Percentiles rank a stretch among this genome's conserved stretches.
Conservation (phyloP, 2,329 filamentous ascomycete species). For the Penicillium sp. region DNA sequence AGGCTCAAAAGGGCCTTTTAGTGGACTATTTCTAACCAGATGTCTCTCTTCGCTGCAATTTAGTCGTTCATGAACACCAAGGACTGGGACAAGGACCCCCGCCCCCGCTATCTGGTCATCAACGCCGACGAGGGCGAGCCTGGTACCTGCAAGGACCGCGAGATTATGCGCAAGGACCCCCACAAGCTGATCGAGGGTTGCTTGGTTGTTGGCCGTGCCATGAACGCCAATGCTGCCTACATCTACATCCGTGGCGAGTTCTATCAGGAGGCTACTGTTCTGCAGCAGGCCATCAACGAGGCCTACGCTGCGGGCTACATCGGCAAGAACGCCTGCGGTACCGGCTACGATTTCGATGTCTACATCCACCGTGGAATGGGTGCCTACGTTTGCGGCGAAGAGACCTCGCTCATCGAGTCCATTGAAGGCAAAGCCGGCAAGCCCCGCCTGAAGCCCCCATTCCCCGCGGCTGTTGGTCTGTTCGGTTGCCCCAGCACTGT, state of each 20-base stretch:
- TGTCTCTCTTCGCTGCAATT: conserved; percentile 22
- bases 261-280: conserved; percentile 88
- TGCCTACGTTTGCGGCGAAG: conserved; percentile 97
- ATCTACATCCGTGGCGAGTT: conserved; percentile 99
- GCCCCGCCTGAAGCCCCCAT: conserved; percentile 96
- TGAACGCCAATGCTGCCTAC: conserved; percentile 98
- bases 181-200: conserved; percentile 99
- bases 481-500: conserved; percentile 98
- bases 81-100: conserved; percentile 97
- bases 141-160: conserved; percentile 98
- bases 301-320: conserved; percentile 93
- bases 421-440: conserved; percentile 98
- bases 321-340: conserved; percentile 96
- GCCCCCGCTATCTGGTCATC: conserved; percentile 94
- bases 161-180: conserved; percentile 99
- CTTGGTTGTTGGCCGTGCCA: conserved; percentile 90
- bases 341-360: conserved; percentile 97
- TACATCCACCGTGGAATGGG: conserved; percentile 96
- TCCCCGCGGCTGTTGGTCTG: conserved; percentile 94
- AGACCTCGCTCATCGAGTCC: conserved; percentile 97
- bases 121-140: conserved; percentile 99
- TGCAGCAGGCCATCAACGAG: conserved; percentile 96
- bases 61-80: conserved; percentile 99
- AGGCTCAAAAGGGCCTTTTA: neutral
- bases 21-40: conserved; percentile 18